These are phyloP conservation scores for Curvularia hawaiiensis DNA, from an alignment of 2,329 filamentous ascomycete species.

Conservation along the genomic window DNA sequence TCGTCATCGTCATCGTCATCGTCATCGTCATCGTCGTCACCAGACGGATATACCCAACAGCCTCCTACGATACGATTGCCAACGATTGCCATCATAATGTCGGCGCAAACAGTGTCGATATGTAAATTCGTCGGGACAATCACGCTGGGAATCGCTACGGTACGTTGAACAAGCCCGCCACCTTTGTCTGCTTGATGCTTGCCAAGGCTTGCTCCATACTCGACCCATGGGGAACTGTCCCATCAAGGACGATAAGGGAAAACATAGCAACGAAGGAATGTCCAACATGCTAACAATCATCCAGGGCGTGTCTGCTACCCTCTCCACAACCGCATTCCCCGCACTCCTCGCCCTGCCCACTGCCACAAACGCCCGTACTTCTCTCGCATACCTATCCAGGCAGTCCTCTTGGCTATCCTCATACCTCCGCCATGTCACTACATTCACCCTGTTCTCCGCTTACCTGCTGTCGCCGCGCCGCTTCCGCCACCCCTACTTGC, in stretches of 20 bases:
- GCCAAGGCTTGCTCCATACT: constrained; percentile 6
- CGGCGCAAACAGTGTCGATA: constrained; percentile 73
- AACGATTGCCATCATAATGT: constrained; percentile 46
- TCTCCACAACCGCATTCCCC: constrained; percentile 78
- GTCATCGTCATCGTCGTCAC: constrained; percentile 19
- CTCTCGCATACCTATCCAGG: constrained; percentile 63
- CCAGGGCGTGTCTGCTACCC: constrained; percentile 82
- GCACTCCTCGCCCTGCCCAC: constrained; percentile 81
- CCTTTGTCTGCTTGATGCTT: background rate
- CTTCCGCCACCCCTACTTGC: constrained; percentile 82
- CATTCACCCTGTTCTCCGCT: constrained; percentile 74
- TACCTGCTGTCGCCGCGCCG: constrained; percentile 76
- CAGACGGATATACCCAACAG: constrained; percentile 15
- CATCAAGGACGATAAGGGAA: background rate
- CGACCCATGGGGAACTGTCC: background rate
- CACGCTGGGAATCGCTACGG: constrained; percentile 84
- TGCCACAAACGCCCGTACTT: constrained; percentile 69
- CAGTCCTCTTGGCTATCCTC: constrained; percentile 59
- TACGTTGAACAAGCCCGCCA: constrained; percentile 55
- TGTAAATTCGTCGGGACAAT: constrained; percentile 94
- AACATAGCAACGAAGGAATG: background rate
- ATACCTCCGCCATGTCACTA: constrained; percentile 71
- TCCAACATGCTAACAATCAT: constrained; percentile 5
- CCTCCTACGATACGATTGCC: background rate
- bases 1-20: constrained; percentile 20